phyloP scores from a whole-genome alignment of 129 eudicot species.

The Pittosporum tobira region DNA sequence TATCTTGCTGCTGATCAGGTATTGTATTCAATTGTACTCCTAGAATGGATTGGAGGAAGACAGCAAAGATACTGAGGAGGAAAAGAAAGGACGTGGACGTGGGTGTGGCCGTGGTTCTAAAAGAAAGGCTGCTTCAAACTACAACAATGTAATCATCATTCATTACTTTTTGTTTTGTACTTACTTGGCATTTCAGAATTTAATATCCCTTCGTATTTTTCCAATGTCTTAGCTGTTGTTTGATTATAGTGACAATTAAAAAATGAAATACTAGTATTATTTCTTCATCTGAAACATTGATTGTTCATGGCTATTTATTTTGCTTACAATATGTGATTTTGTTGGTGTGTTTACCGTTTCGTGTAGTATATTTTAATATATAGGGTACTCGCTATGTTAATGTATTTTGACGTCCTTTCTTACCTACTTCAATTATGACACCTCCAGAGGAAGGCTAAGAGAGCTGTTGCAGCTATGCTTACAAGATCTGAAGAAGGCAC shows the following conservation, averaged over 20 bases:
- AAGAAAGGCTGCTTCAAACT: constrained; percentile 47
- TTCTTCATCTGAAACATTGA: not conserved
- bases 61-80: constrained; percentile 29
- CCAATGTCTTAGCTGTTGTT: not conserved
- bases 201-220: not conserved
- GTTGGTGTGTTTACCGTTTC: not conserved
- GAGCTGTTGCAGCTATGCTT: constrained; percentile 95
- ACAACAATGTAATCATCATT: constrained; percentile 46
- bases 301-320: not conserved
- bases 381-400: not conserved
- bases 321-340: not conserved
- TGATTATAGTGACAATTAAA: not conserved
- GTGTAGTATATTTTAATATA: not conserved
- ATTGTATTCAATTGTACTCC: constrained; percentile 6
- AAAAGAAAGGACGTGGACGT: constrained; percentile 78
- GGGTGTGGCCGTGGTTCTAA: constrained; percentile 77
- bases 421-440: not conserved
- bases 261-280: not conserved
- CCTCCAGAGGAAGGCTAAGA: constrained; percentile 76
- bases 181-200: too few species aligned
- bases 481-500: constrained; percentile 57
- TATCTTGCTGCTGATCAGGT: constrained; percentile 7
- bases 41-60: constrained; percentile 68
- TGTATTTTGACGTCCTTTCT: not conserved
- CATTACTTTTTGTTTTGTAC: not conserved